These are phyloP conservation scores for Rhinocladiella mackenziei DNA, from an alignment of 2,329 filamentous ascomycete species.

Conservation along the genomic window DNA sequence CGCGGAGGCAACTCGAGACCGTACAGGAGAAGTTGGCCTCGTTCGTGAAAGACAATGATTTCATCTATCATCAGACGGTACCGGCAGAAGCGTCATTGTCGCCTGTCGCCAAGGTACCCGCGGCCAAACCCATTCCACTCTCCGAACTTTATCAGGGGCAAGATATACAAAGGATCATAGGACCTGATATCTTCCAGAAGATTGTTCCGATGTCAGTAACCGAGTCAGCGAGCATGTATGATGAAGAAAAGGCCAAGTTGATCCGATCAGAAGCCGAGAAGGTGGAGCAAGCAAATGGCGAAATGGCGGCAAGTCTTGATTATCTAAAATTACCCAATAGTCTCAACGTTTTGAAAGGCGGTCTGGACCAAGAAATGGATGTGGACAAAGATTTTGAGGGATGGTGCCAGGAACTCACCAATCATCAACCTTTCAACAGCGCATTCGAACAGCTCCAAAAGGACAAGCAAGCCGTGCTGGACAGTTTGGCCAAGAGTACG, in stretches of 20 bases:
- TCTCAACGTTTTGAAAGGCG: slow-evolving; percentile 85
- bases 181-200: slow-evolving; percentile 93
- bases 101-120: slow-evolving; percentile 82
- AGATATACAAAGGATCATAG: slow-evolving; percentile 94
- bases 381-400: slow-evolving; percentile 87
- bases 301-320: slow-evolving; percentile 92
- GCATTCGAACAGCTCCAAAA: slow-evolving; percentile 75
- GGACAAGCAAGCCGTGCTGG: slow-evolving; percentile 71
- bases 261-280: slow-evolving; percentile 89
- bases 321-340: slow-evolving; percentile 87
- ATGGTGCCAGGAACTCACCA: slow-evolving; percentile 91
- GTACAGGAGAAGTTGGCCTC: slow-evolving; percentile 77
- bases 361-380: slow-evolving; percentile 80
- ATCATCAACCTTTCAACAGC: slow-evolving; percentile 71
- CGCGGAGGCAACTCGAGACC: slow-evolving; percentile 73
- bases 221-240: slow-evolving; percentile 92
- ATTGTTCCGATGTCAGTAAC: slow-evolving; percentile 95
- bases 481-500: slow-evolving; percentile 69
- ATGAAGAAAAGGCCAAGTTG: slow-evolving; percentile 96
- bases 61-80: slow-evolving; percentile 92
- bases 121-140: slow-evolving; percentile 94
- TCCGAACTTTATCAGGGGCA: slow-evolving; percentile 95
- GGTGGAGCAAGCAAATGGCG: slow-evolving; percentile 85
- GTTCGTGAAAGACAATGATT: slow-evolving; percentile 89
- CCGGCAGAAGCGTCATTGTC: slow-evolving; percentile 78